Percentiles rank a stretch among this genome's conserved stretches.
Conservation (phyloP, 2,329 filamentous ascomycete genomes). For the Oidium heveae region DNA sequence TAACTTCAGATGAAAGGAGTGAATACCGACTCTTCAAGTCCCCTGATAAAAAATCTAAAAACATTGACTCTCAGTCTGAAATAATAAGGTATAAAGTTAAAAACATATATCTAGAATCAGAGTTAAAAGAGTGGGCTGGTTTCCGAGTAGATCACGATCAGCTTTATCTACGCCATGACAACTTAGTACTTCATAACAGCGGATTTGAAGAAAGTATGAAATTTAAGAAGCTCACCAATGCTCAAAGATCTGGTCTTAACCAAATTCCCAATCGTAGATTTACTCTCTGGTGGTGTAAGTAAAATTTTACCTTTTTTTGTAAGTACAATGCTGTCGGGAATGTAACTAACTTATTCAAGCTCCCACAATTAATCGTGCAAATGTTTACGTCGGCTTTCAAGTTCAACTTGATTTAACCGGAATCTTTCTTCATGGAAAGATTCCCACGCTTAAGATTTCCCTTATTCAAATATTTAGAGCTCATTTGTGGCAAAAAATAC, state of each 20-base stretch:
- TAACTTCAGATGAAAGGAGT: slow-evolving; percentile 16
- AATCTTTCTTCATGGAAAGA: slow-evolving; percentile 98
- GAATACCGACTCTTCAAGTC: slow-evolving; percentile 16
- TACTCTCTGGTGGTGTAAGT: slow-evolving; percentile 69
- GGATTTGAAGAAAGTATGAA: slow-evolving; percentile 46
- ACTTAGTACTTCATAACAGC: slow-evolving; percentile 20
- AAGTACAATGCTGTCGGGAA: background rate
- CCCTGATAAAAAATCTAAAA: slow-evolving; percentile 13
- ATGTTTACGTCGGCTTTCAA: slow-evolving; percentile 98
- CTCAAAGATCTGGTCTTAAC: slow-evolving; percentile 85
- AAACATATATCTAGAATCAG: slow-evolving; percentile 19
- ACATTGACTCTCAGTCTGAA: slow-evolving; percentile 4
- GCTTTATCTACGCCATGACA: slow-evolving; percentile 23
- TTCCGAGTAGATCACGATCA: slow-evolving; percentile 26
- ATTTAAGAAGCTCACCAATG: slow-evolving; percentile 97
- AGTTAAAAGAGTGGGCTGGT: slow-evolving; percentile 22
- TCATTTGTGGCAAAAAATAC: slow-evolving; percentile 99
- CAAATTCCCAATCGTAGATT: slow-evolving; percentile 98
- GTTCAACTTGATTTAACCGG: slow-evolving; percentile 93
- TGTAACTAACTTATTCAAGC: background rate
- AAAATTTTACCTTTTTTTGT: background rate
- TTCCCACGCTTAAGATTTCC: slow-evolving; percentile 91
- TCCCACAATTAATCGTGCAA: slow-evolving; percentile 76
- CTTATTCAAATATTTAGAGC: slow-evolving; percentile 98
- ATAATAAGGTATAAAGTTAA: slow-evolving; percentile 14